These are phyloP conservation scores for Calcarisporium arbuscula DNA, from an alignment of 2,329 filamentous ascomycete species.

Conservation along the genomic window DNA sequence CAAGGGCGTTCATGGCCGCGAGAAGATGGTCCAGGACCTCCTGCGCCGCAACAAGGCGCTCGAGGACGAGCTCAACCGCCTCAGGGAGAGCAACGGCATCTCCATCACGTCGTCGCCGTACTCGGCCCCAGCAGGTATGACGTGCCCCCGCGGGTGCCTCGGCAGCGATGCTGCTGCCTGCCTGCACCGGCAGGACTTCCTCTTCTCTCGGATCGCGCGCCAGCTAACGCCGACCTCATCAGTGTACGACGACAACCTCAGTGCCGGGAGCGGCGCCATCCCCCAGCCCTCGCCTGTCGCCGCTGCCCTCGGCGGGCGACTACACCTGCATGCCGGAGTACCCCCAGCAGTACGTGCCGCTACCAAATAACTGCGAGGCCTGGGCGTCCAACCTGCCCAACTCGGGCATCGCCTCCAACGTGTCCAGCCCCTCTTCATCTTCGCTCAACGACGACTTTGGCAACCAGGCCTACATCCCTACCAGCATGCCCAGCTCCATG, in stretches of 20 bases:
- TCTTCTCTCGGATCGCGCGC: slow-evolving; percentile 4
- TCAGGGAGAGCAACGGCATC: slow-evolving; percentile 40
- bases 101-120: slow-evolving; percentile 34
- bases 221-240: slow-evolving; percentile 16
- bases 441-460: slow-evolving; percentile 43
- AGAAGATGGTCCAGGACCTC: slow-evolving; percentile 46
- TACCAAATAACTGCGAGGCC: slow-evolving; percentile 37
- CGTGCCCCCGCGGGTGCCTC: slow-evolving; percentile 10
- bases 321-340: slow-evolving; percentile 38
- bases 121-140: slow-evolving; percentile 31
- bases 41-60: slow-evolving; percentile 46
- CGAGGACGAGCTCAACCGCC: slow-evolving; percentile 43
- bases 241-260: slow-evolving; percentile 37
- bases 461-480: slow-evolving; percentile 39
- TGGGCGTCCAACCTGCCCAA: slow-evolving; percentile 40
- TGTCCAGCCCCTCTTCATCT: slow-evolving; percentile 47
- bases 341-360: slow-evolving; percentile 28
- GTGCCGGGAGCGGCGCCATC: slow-evolving; percentile 30
- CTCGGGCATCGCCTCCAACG: slow-evolving; percentile 37
- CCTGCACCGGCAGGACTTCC: too few relatives aligned
- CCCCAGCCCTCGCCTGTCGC: slow-evolving; percentile 39
- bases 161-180: too few relatives aligned
- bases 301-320: slow-evolving; percentile 35
- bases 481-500: slow-evolving; percentile 40
- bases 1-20: slow-evolving; percentile 40